Conservation (phyloP, 2,329 filamentous ascomycete species). For the Dactylellina leptospora region DNA sequence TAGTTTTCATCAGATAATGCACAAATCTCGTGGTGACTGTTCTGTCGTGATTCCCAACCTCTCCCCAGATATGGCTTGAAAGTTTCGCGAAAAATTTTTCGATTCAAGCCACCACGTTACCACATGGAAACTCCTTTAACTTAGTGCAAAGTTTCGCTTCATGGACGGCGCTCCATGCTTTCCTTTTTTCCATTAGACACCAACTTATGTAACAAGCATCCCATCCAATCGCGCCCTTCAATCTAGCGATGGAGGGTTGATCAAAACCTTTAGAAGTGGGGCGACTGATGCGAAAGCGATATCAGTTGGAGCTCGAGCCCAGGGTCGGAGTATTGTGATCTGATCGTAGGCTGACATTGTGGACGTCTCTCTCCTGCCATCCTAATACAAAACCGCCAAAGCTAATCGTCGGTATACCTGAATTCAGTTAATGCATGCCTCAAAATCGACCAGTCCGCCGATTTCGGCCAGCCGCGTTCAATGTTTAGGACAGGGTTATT, state of each 20-base stretch:
- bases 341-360: constrained; percentile 40
- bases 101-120: constrained; percentile 13
- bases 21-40: too few species aligned
- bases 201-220: constrained; percentile 33
- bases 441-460: constrained; percentile 21
- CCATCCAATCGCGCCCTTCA: constrained; percentile 12
- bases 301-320: constrained; percentile 1
- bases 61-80: constrained; percentile 24
- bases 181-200: constrained; percentile 29
- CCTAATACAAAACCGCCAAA: neutral
- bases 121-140: constrained; percentile 6
- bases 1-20: constrained; percentile 49
- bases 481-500: neutral
- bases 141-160: neutral
- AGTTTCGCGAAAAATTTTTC: constrained; percentile 28
- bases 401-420: neutral
- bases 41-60: constrained; percentile 11
- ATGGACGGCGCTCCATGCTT: constrained; percentile 18
- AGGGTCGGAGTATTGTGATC: constrained; percentile 25
- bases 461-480: constrained; percentile 31
- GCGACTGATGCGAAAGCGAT: constrained; percentile 7
- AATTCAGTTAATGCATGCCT: neutral
- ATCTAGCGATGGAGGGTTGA: constrained; percentile 25
- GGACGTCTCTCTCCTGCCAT: constrained; percentile 24
- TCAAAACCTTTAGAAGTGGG: neutral